Conservation (phyloP, 2,329 filamentous ascomycete genomes). For the Mariannaea sp. region DNA sequence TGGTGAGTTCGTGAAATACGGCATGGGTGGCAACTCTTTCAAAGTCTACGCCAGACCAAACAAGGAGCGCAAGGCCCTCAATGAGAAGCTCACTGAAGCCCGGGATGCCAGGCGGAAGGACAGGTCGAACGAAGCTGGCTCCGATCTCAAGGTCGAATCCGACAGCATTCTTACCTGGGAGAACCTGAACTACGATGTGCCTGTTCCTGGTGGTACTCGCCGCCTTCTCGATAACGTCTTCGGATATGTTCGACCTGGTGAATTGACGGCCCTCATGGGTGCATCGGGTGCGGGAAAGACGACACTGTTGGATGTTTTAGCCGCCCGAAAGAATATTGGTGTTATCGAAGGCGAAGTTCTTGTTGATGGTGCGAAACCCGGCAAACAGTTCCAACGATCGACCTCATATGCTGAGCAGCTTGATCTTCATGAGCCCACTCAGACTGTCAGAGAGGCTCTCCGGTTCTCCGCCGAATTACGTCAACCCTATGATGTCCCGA, state of each 20-base stretch:
- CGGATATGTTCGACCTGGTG: slow-evolving; percentile 77
- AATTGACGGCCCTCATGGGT: slow-evolving; percentile 81
- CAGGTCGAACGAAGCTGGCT: slow-evolving; percentile 49
- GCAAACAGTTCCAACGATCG: slow-evolving; percentile 64
- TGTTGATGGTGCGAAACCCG: slow-evolving; percentile 61
- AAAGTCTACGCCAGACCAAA: slow-evolving; percentile 77
- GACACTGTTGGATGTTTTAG: slow-evolving; percentile 78
- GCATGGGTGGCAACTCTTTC: slow-evolving; percentile 79
- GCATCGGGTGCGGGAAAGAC: slow-evolving; percentile 88
- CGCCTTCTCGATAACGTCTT: slow-evolving; percentile 60
- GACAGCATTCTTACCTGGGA: slow-evolving; percentile 83
- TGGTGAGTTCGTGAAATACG: slow-evolving; percentile 78
- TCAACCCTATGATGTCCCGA: slow-evolving; percentile 59
- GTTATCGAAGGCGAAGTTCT: slow-evolving; percentile 62
- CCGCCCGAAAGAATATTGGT: slow-evolving; percentile 64
- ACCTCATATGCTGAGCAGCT: slow-evolving; percentile 68
- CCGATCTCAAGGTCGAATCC: slow-evolving; percentile 62
- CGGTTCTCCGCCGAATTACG: slow-evolving; percentile 66
- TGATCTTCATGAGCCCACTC: slow-evolving; percentile 64
- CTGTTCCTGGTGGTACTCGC: slow-evolving; percentile 60
- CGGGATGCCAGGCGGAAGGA: slow-evolving; percentile 58
- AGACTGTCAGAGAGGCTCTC: slow-evolving; percentile 67
- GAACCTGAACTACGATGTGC: slow-evolving; percentile 77
- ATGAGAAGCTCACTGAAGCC: slow-evolving; percentile 65
- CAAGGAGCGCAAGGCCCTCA: slow-evolving; percentile 68